phyloP scores from a whole-genome alignment of 257 asterid species.

The Nicotiana undulata region DNA sequence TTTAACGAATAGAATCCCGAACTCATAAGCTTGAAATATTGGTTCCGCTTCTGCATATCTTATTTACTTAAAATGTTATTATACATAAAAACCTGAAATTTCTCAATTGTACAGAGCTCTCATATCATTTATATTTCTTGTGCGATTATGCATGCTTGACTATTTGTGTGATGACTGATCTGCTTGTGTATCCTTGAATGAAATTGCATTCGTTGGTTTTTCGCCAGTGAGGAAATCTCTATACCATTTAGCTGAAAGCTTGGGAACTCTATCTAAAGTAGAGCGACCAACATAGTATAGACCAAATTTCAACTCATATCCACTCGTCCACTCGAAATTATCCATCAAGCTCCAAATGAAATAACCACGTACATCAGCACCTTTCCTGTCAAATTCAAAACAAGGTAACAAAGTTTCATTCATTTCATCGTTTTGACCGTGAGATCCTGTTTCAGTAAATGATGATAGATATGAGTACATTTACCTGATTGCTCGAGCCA shows the following conservation, averaged over 20 bases:
- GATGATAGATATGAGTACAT: not conserved
- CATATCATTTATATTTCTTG: not conserved
- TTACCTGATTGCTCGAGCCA: constrained; percentile 63
- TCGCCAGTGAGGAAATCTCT: constrained; percentile 23
- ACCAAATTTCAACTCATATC: constrained; percentile 46
- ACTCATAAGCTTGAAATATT: no score
- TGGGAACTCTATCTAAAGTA: constrained; percentile 47
- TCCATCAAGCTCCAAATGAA: constrained; percentile 76
- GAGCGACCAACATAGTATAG: constrained; percentile 30
- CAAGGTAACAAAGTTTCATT: not conserved
- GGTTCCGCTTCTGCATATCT: no score
- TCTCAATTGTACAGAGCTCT: not conserved
- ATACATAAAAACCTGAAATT: not conserved
- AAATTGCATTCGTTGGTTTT: not conserved
- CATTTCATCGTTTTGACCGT: not conserved
- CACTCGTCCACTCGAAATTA: constrained; percentile 55
- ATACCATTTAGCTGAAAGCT: constrained; percentile 60
- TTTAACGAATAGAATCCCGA: no score
- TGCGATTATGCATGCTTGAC: not conserved
- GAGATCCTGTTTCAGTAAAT: not conserved
- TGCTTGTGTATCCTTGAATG: not conserved
- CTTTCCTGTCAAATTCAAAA: constrained; percentile 25
- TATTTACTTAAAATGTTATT: not conserved
- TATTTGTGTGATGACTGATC: not conserved
- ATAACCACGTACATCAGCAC: constrained; percentile 69